Percentiles rank a stretch among this genome's conserved stretches.
phyloP scores from a whole-genome alignment of 2,329 filamentous ascomycete genomes.

The Didymella sp. region DNA sequence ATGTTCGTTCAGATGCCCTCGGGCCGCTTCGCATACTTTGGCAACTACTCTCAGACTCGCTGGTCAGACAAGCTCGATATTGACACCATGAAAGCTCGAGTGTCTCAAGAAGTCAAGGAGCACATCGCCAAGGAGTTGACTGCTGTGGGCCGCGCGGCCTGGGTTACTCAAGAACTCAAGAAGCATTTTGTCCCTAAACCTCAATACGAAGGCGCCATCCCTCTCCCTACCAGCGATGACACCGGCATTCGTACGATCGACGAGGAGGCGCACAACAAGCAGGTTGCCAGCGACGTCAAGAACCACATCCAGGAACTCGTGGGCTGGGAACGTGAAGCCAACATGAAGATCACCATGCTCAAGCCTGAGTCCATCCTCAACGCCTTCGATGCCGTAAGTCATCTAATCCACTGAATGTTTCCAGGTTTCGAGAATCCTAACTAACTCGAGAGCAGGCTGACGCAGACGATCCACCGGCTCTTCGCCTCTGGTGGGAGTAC shows the following conservation, averaged over 20 bases:
- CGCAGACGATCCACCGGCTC: constrained; percentile 48
- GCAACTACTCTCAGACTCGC: constrained; percentile 55
- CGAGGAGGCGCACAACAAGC: constrained; percentile 28
- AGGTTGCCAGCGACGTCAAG: constrained; percentile 43
- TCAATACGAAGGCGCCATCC: constrained; percentile 48
- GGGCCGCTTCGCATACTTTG: constrained; percentile 52
- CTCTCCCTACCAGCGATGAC: constrained; percentile 19
- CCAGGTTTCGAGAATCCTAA: not conserved
- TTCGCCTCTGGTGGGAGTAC: constrained; percentile 59
- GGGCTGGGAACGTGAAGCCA: constrained; percentile 51
- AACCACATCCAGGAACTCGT: constrained; percentile 45
- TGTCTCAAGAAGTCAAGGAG: constrained; percentile 49
- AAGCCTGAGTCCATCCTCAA: constrained; percentile 49
- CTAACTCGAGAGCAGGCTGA: constrained; percentile 46
- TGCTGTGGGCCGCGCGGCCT: constrained; percentile 45
- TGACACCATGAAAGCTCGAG: constrained; percentile 48
- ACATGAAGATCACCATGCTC: constrained; percentile 46
- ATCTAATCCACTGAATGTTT: not conserved
- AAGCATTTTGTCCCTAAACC: constrained; percentile 54
- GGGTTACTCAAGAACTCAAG: constrained; percentile 53
- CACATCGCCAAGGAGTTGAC: constrained; percentile 52
- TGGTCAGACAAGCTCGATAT: constrained; percentile 55
- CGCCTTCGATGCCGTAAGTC: constrained; percentile 49
- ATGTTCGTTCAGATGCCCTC: constrained; percentile 49
- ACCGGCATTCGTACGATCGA: constrained; percentile 27